Conservation (phyloP, 495 filamentous ascomycete genomes). For the Neurospora terricola region DNA sequence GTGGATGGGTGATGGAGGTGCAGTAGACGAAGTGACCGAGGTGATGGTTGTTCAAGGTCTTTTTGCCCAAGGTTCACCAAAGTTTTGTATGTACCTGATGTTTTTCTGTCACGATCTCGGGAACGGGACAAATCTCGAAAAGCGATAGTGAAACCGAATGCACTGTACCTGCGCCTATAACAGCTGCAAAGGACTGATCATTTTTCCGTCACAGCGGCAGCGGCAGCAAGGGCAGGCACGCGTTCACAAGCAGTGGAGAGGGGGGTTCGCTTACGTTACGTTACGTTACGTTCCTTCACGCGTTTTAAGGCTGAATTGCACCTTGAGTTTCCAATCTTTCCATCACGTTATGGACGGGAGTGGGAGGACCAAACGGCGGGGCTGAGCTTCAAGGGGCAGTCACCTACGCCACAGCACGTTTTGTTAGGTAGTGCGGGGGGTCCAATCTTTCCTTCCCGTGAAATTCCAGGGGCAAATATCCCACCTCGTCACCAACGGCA, state of each 20-base stretch:
- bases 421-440: background rate
- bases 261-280: background rate
- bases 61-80: background rate
- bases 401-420: background rate
- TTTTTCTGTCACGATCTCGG: background rate
- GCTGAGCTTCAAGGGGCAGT: background rate
- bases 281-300: background rate
- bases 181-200: background rate
- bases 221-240: background rate
- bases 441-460: background rate
- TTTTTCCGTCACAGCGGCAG: background rate
- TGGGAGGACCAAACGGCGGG: background rate
- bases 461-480: background rate
- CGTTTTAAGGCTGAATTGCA: background rate
- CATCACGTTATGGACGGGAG: background rate
- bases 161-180: background rate
- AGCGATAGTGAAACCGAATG: background rate
- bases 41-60: background rate
- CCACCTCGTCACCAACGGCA: background rate
- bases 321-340: background rate
- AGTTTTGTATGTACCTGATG: background rate
- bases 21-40: background rate
- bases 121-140: background rate
- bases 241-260: background rate
- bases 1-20: background rate